Conservation (phyloP, 495 filamentous ascomycete species). For the Aspergillus affinis region DNA sequence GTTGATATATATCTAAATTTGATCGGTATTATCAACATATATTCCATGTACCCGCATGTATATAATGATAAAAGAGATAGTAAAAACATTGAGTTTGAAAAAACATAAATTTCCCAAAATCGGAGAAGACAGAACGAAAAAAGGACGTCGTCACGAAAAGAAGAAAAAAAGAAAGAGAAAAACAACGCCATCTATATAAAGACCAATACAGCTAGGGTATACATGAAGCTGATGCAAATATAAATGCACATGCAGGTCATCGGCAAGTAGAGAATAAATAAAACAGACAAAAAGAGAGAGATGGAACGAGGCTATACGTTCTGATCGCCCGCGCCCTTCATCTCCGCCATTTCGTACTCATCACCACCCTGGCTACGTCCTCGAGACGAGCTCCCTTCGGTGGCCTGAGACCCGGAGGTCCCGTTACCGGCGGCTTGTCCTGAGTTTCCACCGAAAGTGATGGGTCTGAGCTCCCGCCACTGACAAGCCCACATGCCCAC, state of each 20-base stretch:
- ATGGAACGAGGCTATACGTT: constrained; percentile 32
- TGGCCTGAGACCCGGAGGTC: constrained; percentile 23
- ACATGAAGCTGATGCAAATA: neutral
- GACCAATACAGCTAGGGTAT: neutral
- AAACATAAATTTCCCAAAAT: neutral
- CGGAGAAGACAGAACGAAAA: neutral
- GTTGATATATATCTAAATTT: no score
- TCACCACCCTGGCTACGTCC: constrained; percentile 48
- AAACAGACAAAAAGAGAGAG: constrained; percentile 11
- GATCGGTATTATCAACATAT: neutral
- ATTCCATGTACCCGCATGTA: neutral
- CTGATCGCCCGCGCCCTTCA: constrained; percentile 49
- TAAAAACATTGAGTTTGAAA: neutral
- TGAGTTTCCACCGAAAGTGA: constrained; percentile 73
- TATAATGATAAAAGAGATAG: neutral
- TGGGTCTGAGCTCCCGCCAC: constrained; percentile 84
- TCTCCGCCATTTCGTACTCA: constrained; percentile 80
- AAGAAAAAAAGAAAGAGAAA: neutral
- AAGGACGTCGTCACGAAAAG: neutral
- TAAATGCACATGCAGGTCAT: neutral
- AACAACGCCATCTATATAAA: neutral
- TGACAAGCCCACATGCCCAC: constrained; percentile 88
- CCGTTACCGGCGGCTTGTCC: constrained; percentile 16
- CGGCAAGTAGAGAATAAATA: constrained; percentile 1
- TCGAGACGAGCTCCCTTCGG: constrained; percentile 29